Evolutionary conservation across 1,139 yeast genomes (phyloP).

Genomic region (Blastobotrys aristatus): DNA sequence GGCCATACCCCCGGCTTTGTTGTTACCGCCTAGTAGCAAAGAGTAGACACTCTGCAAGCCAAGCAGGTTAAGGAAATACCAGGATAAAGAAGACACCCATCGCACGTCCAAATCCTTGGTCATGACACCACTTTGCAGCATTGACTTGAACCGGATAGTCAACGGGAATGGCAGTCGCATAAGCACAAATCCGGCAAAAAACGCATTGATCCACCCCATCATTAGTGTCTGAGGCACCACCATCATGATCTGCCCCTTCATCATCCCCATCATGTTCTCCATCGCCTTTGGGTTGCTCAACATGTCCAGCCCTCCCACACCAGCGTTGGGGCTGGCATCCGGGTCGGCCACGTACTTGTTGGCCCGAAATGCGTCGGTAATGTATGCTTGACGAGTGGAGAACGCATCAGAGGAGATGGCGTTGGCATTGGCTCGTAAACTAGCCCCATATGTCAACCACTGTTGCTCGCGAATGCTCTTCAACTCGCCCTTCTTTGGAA

Average conservation of each 20-base stretch:
- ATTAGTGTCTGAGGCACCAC: slow-evolving; percentile 87
- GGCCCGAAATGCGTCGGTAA: slow-evolving; percentile 44
- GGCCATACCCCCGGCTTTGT: slow-evolving; percentile 39
- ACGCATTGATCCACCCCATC: slow-evolving; percentile 95
- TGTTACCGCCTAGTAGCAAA: slow-evolving; percentile 56
- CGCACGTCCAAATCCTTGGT: slow-evolving; percentile 84
- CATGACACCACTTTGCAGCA: slow-evolving; percentile 84
- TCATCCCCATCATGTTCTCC: slow-evolving; percentile 74
- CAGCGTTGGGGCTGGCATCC: slow-evolving; percentile 5
- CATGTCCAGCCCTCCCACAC: slow-evolving; percentile 48
- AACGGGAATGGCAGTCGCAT: slow-evolving; percentile 79
- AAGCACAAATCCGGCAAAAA: slow-evolving; percentile 87
- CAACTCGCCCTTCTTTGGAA: slow-evolving; percentile 52
- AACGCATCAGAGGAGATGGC: slow-evolving; percentile 48
- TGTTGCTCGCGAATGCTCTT: slow-evolving; percentile 58
- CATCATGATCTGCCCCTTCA: slow-evolving; percentile 75
- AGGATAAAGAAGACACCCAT: slow-evolving; percentile 95
- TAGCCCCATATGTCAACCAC: slow-evolving; percentile 49
- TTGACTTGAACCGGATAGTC: slow-evolving; percentile 81
- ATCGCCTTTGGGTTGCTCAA: slow-evolving; percentile 64
- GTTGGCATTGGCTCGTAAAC: slow-evolving; percentile 46
- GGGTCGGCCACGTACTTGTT: slow-evolving; percentile 50
- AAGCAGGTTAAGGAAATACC: slow-evolving; percentile 88
- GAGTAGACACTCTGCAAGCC: slow-evolving; percentile 82
- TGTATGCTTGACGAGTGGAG: slow-evolving; percentile 42